Evolutionary conservation across 2,329 filamentous ascomycete genomes (phyloP), one percentile per base, ranked within the genome.

Genomic region (Exophiala mesophila): DNA sequence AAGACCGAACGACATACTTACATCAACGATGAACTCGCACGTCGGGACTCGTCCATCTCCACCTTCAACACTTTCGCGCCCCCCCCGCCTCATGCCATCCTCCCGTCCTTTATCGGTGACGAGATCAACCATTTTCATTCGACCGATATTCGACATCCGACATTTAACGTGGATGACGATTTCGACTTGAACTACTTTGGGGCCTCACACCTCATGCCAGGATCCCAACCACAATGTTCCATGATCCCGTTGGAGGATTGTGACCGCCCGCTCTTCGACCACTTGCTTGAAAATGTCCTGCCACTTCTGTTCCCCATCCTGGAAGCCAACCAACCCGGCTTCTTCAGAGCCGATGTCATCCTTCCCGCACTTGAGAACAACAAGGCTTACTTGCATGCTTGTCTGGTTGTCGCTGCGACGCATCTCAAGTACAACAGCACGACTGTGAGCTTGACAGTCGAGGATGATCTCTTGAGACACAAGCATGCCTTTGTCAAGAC

Each of bases 1-100:
- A 94, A 90, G 75, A 96, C 89, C 1, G 90, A 96, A 69, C 78
- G 87, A 52, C 88, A 96, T 56, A 88, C 94, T 72, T 95, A 86
- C 64, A 82, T 96, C 65, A 88, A 96, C 58, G 86, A 96, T 61
- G 77, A 95, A 42, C 88, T 87, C 3, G 85, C 88, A 10, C 73
- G 90, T 47, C 76, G 81, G 54, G 89, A 96, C 66, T 94, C 88
- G 9, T 87, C 87, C 21, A 82, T 88, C 26, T 94, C 89, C 0
- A 94, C 88, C 17, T 96, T 94, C 67, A 94, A 83, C 75, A 89
- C 87, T n/a, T 92, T 82, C 63, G 83, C 87, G 16, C 88, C 88
- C 12, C 85, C 86, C 20, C 79, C 83, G 17, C 42, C 52, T 15
- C 80, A 84, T 45, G 76, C 78, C 17, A 71, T 82, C 47, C 74